Evolutionary conservation across 1,284 basidiomycete genomes (phyloP).

Genomic region (Boletellus deceptivus): DNA sequence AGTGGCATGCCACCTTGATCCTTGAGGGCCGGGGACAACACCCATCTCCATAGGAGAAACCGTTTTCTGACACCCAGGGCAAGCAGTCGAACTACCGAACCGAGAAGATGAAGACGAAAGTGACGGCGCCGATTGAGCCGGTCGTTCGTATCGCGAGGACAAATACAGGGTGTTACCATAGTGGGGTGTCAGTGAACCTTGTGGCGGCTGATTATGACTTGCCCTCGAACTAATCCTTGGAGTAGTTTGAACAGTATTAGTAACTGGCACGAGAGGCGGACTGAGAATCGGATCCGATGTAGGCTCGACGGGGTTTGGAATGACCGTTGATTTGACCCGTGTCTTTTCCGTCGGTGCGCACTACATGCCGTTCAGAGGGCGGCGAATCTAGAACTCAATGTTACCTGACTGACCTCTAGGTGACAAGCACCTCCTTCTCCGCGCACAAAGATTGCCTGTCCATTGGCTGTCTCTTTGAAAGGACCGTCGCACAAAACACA

Average conservation of each 20-base stretch:
- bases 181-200: conserved; percentile 9
- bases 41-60: conserved; percentile 81
- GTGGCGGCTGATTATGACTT: conserved; percentile 8
- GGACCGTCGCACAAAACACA: conserved; percentile 62
- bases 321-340: conserved; percentile 32
- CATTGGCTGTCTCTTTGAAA: conserved; percentile 59
- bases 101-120: conserved; percentile 48
- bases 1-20: conserved; percentile 70
- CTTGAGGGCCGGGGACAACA: conserved; percentile 77
- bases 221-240: conserved; percentile 21
- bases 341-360: conserved; percentile 60
- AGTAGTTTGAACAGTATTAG: conserved; percentile 26
- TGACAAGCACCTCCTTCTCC: conserved; percentile 67
- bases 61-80: conserved; percentile 67
- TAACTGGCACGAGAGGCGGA: conserved; percentile 20
- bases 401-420: conserved; percentile 51
- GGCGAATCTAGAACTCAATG: neutral
- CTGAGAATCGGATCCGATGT: conserved; percentile 15
- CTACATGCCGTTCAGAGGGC: conserved; percentile 39
- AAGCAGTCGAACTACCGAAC: conserved; percentile 62
- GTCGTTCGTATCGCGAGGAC: conserved; percentile 49
- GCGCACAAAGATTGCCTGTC: conserved; percentile 66
- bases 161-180: conserved; percentile 22
- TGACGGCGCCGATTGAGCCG: conserved; percentile 39
- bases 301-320: conserved; percentile 24